Base-by-base conservation (phyloP, 257 asterid genomes). In the Solanum sitiens region DNA sequence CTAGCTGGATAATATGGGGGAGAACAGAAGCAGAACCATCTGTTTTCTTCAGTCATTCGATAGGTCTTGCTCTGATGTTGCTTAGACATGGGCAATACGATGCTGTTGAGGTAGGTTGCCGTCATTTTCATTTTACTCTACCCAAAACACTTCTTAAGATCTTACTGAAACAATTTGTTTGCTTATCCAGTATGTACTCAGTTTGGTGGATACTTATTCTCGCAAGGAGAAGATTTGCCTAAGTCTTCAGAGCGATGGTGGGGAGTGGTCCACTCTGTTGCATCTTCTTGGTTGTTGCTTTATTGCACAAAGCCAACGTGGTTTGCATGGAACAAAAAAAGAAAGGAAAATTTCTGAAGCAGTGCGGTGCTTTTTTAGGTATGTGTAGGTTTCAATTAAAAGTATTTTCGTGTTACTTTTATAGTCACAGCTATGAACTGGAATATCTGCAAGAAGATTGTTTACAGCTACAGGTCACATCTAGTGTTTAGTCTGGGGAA, bases 281-380 rank as follows among this genome's bases (percentile, higher is more conserved):
- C 99, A 97, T 92, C 98, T 97, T 89, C 98, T 97, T 75, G 99
- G 99, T 77, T 95, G 98, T 87, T 97, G 98, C 92, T 93, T 92
- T 84, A 92, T 95, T 89, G 96, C 95, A 61, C 98, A 97, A 94
- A 89, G 95, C 84, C 97, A 93, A 87, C 88, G 87, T 89, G 95
- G 91, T 86, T 87, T 93, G 90, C 98, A 88, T 86, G 93, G 91
- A 86, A 70, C 89, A 74, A 67, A 87, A 89, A 95, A 91, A 91
- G 98, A 94, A 83, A 93, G 89, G 86, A 97, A 95, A 91, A 89
- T 92, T 87, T 92, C 93, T 90, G 99, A 97, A 90, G 98, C 99
- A 44, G 89, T 94, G 86, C 92, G 94, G 89, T 95, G 96, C 91
- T 95, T 97, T 95, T 95, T 93, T 94, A 95, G 99, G 99, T 93